Evolutionary conservation across 345 rosid species (phyloP).

Genomic region (Moringa oleifera): DNA sequence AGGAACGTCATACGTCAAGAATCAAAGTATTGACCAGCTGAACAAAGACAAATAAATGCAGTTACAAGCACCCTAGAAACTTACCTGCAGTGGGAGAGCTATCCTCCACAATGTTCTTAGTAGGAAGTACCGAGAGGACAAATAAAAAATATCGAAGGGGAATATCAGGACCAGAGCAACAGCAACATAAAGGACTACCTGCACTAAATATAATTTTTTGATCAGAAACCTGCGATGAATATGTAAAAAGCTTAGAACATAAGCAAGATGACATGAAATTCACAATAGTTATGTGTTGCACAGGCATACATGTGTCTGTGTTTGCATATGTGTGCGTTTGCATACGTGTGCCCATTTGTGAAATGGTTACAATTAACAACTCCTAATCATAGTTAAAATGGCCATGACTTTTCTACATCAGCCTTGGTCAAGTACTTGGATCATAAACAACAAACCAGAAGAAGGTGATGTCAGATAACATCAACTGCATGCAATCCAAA

Average conservation of each 20-base stretch:
- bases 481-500: background rate
- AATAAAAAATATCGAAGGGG: constrained; percentile 81
- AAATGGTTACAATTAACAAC: too few species aligned
- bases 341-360: too few species aligned
- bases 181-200: constrained; percentile 76
- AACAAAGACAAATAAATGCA: constrained; percentile 7
- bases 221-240: constrained; percentile 71
- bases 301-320: background rate
- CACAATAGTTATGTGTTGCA: too few species aligned
- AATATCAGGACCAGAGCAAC: constrained; percentile 62
- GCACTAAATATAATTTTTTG: constrained; percentile 17
- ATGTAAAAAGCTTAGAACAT: constrained; percentile 14
- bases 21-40: constrained; percentile 5
- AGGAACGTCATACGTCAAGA: constrained; percentile 3
- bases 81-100: constrained; percentile 79
- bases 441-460: constrained; percentile 1
- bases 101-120: constrained; percentile 85
- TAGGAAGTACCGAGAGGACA: constrained; percentile 77
- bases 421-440: constrained; percentile 1
- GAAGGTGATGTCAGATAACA: background rate
- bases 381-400: background rate
- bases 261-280: too few species aligned
- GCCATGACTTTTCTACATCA: background rate
- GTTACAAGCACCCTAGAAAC: constrained; percentile 5
- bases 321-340: too few species aligned